phyloP scores from a whole-genome alignment of 2,329 filamentous ascomycete genomes.

The Cercospora sp. region DNA sequence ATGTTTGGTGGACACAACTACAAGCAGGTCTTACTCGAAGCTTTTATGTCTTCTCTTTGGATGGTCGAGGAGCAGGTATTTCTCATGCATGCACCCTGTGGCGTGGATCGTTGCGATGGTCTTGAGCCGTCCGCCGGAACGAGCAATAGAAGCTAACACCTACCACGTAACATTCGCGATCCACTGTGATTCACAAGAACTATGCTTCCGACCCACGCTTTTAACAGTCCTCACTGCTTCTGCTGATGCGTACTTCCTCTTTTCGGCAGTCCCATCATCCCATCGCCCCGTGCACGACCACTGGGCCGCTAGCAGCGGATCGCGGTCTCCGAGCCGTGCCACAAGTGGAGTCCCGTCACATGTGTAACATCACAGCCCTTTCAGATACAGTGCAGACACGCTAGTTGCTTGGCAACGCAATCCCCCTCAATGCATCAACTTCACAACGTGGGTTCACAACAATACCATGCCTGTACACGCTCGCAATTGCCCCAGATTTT shows the following conservation, averaged over 20 bases:
- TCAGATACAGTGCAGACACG: background rate
- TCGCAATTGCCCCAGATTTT: background rate
- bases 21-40: conserved; percentile 5
- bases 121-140: conserved; percentile 2
- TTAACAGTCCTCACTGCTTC: conserved; percentile 5
- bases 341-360: background rate
- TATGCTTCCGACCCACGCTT: conserved; percentile 8
- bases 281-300: background rate
- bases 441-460: background rate
- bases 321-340: background rate
- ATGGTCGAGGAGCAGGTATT: conserved; percentile 8
- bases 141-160: conserved; percentile 9
- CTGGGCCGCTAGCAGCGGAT: background rate
- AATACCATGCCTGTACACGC: background rate
- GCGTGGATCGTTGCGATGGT: background rate
- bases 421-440: background rate
- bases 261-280: conserved; percentile 10
- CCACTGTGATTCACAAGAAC: conserved; percentile 4
- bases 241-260: conserved; percentile 10
- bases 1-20: conserved; percentile 6
- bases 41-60: conserved; percentile 13
- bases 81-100: background rate
- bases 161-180: conserved; percentile 6
- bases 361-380: background rate
- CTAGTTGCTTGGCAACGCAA: background rate